Evolutionary conservation across 176 grass and related monocot species (phyloP).

Genomic region (Aegilops bicornis): DNA sequence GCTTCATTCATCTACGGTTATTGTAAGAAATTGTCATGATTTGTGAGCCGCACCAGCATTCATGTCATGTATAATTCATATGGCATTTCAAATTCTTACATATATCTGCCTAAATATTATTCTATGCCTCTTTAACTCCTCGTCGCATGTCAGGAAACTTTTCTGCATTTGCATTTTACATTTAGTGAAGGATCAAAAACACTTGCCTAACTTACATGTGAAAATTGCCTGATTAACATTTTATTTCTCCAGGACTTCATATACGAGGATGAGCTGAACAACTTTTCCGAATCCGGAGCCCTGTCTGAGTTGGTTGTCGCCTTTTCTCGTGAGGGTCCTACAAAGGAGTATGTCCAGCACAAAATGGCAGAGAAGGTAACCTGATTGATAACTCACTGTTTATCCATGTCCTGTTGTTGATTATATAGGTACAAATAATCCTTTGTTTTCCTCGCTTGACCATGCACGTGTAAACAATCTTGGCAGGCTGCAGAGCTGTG

Average conservation of each 20-base stretch:
- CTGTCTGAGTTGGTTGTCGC: conserved; percentile 78
- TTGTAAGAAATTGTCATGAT: neutral
- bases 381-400: neutral
- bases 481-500: conserved; percentile 73
- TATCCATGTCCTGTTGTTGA: conserved; percentile 7
- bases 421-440: neutral
- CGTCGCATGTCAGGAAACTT: neutral
- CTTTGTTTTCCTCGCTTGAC: neutral
- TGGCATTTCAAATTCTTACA: neutral
- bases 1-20: neutral
- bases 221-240: neutral
- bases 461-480: neutral
- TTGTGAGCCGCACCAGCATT: neutral
- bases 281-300: conserved; percentile 58
- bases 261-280: conserved; percentile 82
- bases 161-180: conserved; percentile 14
- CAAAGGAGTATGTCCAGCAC: conserved; percentile 93
- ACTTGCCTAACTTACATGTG: neutral
- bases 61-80: neutral
- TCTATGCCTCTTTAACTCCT: neutral
- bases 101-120: neutral
- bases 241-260: conserved; percentile 78
- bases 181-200: neutral
- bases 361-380: conserved; percentile 88
- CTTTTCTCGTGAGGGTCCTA: conserved; percentile 89